Base-by-base conservation (phyloP, 495 filamentous ascomycete species). In the Lophiotrema nucula region DNA sequence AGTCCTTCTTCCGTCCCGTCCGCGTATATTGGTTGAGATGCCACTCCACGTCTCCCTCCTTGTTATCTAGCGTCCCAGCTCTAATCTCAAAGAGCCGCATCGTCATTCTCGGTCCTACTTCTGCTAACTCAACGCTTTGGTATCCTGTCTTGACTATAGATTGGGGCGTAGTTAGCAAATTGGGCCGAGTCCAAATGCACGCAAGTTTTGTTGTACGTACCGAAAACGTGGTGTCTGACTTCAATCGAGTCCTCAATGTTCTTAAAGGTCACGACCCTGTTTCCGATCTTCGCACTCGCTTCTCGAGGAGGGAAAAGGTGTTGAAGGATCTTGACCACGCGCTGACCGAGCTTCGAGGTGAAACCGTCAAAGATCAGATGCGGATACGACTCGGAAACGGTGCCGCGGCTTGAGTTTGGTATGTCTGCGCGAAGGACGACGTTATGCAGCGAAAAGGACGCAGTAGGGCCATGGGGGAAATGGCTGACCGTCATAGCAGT, bases 311-410 rank as follows among this genome's bases (percentile, higher is more conserved):
- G 93, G 65, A 95, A 99, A 41, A 99, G 76, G 69, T 99, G 92
- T 73, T 97, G 93, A 35, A 99, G 70, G 33, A 97, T 89, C 69
- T 92, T 91, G 28, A 92, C 87, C 2, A 97, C 83, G 2, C 95
- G 81, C 59, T 81, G 77, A 43, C 93, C 93, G n/a, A 99, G 76
- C 47, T 78, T 80, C 16, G 88, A 89, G 13, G 76, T 86, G 76
- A 99, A 99, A 11, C 89, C 89, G 67, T 99, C 93, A 60, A 99
- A 97, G 57, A 99, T 86, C 13, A 99, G 74, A 66, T 97, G 92
- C 0, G 93, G 93, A 65, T 97, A 99, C 44, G 83, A 86, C 75
- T 99, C 93, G 48, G 84, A 89, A 26, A 99, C 91, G 0, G 95
- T 99, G 26, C 93, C 93, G 48, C 88, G 80, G 23, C 88, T 81